phyloP scores from a whole-genome alignment of 768 basidiomycete genomes.

The Mycena capillaripes region DNA sequence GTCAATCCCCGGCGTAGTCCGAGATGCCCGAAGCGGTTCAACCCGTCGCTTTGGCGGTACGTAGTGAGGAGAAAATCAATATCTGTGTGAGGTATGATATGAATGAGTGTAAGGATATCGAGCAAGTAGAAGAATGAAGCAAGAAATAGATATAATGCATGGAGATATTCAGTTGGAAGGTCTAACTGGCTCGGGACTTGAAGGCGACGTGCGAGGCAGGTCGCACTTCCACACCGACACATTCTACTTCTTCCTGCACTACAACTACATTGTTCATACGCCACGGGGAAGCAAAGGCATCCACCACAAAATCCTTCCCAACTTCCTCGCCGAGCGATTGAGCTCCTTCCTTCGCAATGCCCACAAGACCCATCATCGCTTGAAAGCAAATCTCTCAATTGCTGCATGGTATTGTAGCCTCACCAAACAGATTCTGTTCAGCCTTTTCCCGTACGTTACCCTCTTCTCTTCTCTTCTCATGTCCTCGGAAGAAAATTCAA shows the following conservation, averaged over 20 bases:
- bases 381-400: conserved; percentile 26
- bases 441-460: conserved; percentile 17
- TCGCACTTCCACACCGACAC: no score
- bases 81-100: no score
- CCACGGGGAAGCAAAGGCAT: conserved; percentile 19
- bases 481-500: neutral
- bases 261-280: conserved; percentile 24
- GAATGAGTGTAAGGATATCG: no score
- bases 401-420: conserved; percentile 29
- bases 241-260: conserved; percentile 23
- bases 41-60: no score
- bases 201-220: no score
- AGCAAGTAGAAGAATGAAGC: no score
- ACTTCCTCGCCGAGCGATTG: conserved; percentile 4
- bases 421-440: conserved; percentile 22
- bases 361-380: conserved; percentile 19
- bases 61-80: no score
- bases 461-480: neutral
- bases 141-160: no score
- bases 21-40: no score
- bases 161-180: no score
- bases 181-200: no score
- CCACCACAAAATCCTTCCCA: conserved; percentile 25
- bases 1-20: no score
- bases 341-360: conserved; percentile 22